Conservation (phyloP, 257 asterid species). For the Oldenlandia corymbosa region DNA sequence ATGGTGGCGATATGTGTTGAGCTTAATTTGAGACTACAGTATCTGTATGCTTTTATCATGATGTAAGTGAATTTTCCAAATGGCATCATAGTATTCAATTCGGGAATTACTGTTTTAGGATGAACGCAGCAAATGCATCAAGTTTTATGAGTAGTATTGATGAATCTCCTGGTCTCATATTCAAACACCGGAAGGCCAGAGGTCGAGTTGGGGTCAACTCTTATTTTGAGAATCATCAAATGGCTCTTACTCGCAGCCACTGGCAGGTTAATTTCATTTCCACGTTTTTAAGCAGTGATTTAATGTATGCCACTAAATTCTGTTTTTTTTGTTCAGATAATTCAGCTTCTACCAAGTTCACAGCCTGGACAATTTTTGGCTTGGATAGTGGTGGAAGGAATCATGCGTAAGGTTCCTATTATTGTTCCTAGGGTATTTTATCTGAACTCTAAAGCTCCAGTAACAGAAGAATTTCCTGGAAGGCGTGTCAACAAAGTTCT, state of each 20-base stretch:
- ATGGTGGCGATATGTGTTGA: neutral
- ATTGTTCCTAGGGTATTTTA: constrained; percentile 75
- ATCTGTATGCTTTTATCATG: neutral
- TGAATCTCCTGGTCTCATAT: constrained; percentile 31
- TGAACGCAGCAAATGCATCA: constrained; percentile 37
- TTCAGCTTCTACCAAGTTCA: constrained; percentile 74
- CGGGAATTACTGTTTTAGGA: constrained; percentile 31
- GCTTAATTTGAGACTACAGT: neutral
- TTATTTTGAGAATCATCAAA: constrained; percentile 74
- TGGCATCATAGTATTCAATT: neutral
- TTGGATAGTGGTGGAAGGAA: constrained; percentile 90
- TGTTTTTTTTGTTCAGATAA: constrained; percentile 47
- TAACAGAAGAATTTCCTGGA: constrained; percentile 95
- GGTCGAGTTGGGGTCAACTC: constrained; percentile 66
- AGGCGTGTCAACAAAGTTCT: constrained; percentile 82
- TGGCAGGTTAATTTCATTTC: constrained; percentile 78
- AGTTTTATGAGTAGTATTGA: constrained; percentile 34
- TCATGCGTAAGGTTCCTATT: constrained; percentile 75
- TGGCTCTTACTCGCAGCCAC: constrained; percentile 68
- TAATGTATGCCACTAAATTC: constrained; percentile 2
- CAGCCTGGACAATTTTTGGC: constrained; percentile 78
- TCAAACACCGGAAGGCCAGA: constrained; percentile 37
- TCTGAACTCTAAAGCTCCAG: constrained; percentile 93
- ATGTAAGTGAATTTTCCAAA: neutral
- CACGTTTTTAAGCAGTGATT: neutral